Percentiles rank a stretch among this genome's conserved stretches.
These are phyloP conservation scores for Aaosphaeria arxii DNA, from an alignment of 2,329 filamentous ascomycete species.

Conservation along the genomic window DNA sequence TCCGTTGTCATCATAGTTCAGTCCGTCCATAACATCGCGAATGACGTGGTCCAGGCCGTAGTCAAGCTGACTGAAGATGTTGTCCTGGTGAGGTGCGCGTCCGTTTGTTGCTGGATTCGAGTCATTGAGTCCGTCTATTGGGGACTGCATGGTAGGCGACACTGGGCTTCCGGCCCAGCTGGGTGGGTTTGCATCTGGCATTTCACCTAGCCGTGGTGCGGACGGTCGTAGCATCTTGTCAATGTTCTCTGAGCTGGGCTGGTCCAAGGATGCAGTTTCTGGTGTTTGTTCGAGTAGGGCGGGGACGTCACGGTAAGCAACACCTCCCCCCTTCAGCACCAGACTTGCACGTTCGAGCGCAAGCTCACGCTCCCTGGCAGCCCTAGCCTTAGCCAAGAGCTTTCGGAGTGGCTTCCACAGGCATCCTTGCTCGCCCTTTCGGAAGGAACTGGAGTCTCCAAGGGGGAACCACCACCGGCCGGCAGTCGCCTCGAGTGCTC, in stretches of 20 bases:
- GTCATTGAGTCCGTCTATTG: background rate
- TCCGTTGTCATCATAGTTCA: slow-evolving; percentile 2
- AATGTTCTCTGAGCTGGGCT: slow-evolving; percentile 19
- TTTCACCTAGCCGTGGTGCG: slow-evolving; percentile 26
- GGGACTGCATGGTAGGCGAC: background rate
- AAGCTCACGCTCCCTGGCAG: slow-evolving; percentile 52
- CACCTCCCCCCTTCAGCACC: slow-evolving; percentile 19
- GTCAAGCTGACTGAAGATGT: background rate
- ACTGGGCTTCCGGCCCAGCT: slow-evolving; percentile 21
- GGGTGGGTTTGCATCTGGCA: slow-evolving; percentile 10
- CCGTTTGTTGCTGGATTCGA: background rate
- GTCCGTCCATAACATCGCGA: slow-evolving; percentile 24
- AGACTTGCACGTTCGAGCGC: slow-evolving; percentile 35
- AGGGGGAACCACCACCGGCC: slow-evolving; percentile 41
- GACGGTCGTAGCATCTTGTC: slow-evolving; percentile 28
- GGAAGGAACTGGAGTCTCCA: slow-evolving; percentile 14
- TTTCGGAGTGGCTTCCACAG: slow-evolving; percentile 63
- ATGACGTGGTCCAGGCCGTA: slow-evolving; percentile 26
- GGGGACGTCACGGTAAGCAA: slow-evolving; percentile 11
- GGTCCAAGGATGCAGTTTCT: slow-evolving; percentile 7
- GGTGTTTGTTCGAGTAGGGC: slow-evolving; percentile 10
- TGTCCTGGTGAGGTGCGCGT: background rate
- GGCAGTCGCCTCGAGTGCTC: slow-evolving; percentile 50
- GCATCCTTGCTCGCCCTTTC: slow-evolving; percentile 45
- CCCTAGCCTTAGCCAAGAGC: slow-evolving; percentile 57